These are phyloP conservation scores for Tolypocladium sp. DNA, from an alignment of 2,329 filamentous ascomycete genomes.

Conservation along the genomic window DNA sequence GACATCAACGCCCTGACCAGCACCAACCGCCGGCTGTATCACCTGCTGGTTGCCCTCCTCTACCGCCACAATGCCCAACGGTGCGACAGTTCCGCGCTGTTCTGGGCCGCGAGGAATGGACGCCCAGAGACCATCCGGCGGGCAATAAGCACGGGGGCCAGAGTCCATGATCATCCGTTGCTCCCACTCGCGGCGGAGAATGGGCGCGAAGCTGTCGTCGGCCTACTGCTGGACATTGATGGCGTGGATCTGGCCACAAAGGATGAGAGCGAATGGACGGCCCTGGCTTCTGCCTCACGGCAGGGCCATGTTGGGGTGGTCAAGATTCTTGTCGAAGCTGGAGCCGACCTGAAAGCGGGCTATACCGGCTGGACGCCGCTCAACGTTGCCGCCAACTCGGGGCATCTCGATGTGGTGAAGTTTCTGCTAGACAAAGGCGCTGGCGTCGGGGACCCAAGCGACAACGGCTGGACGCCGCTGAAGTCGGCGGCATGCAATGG, in stretches of 20 bases:
- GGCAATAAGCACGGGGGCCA: slow-evolving; percentile 1
- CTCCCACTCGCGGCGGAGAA: slow-evolving; percentile 3
- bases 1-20: slow-evolving; percentile 2
- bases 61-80: slow-evolving; percentile 2
- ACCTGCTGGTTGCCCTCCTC: neutral
- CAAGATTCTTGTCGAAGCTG: slow-evolving; percentile 1
- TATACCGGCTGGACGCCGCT: slow-evolving; percentile 7
- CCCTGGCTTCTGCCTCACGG: slow-evolving; percentile 5
- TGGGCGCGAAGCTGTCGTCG: neutral
- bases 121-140: slow-evolving; percentile 1
- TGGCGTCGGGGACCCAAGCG: slow-evolving; percentile 1
- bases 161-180: neutral
- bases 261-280: slow-evolving; percentile 3
- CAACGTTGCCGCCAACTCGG: slow-evolving; percentile 6
- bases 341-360: slow-evolving; percentile 1
- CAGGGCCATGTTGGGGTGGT: slow-evolving; percentile 3
- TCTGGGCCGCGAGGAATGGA: slow-evolving; percentile 4
- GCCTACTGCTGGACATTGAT: neutral
- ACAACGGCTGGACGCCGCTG: slow-evolving; percentile 6
- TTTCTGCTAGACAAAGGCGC: slow-evolving; percentile 4
- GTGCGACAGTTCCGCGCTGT: neutral
- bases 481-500: slow-evolving; percentile 5
- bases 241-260: slow-evolving; percentile 1
- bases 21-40: slow-evolving; percentile 2
- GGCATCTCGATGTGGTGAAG: slow-evolving; percentile 3